Percentiles rank a stretch among this genome's conserved stretches.
phyloP scores from a whole-genome alignment of 345 rosid species.

The Moricandia moricandioides region DNA sequence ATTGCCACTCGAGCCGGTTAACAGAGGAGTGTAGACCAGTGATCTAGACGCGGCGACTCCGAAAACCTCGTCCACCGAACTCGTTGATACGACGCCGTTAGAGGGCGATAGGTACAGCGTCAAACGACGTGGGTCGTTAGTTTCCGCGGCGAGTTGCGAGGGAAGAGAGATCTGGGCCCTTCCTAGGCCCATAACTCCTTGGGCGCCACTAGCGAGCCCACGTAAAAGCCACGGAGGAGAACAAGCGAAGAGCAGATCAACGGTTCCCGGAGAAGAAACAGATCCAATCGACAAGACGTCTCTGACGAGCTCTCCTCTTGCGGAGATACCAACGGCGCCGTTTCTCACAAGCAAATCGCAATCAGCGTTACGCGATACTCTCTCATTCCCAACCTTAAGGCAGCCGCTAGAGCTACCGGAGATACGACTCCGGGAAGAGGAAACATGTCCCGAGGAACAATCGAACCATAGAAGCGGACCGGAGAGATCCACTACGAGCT shows the following conservation, averaged over 20 bases:
- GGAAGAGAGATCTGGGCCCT: constrained; percentile 51
- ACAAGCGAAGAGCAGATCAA: constrained; percentile 47
- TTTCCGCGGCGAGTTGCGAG: constrained; percentile 49
- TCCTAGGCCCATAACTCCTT: constrained; percentile 66
- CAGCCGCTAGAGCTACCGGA: constrained; percentile 63
- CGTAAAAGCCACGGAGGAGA: constrained; percentile 38
- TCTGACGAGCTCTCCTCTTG: constrained; percentile 48
- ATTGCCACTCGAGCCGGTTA: constrained; percentile 31
- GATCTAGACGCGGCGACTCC: constrained; percentile 44
- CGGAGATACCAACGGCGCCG: constrained; percentile 32
- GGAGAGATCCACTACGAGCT: constrained; percentile 59
- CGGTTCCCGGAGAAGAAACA: constrained; percentile 25
- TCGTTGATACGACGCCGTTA: constrained; percentile 45
- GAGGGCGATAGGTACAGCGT: constrained; percentile 50
- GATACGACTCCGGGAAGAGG: constrained; percentile 33
- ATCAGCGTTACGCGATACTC: neutral
- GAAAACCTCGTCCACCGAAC: constrained; percentile 36
- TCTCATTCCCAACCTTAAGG: constrained; percentile 20
- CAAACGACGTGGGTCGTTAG: constrained; percentile 42
- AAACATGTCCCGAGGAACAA: constrained; percentile 32
- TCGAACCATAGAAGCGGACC: constrained; percentile 55
- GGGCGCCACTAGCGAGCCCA: constrained; percentile 52
- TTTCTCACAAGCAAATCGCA: constrained; percentile 49
- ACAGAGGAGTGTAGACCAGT: constrained; percentile 56
- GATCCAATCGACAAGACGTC: constrained; percentile 46